These are phyloP conservation scores for Novymonas esmeraldas DNA, from an alignment of 208 protist species.

Conservation along the genomic window DNA sequence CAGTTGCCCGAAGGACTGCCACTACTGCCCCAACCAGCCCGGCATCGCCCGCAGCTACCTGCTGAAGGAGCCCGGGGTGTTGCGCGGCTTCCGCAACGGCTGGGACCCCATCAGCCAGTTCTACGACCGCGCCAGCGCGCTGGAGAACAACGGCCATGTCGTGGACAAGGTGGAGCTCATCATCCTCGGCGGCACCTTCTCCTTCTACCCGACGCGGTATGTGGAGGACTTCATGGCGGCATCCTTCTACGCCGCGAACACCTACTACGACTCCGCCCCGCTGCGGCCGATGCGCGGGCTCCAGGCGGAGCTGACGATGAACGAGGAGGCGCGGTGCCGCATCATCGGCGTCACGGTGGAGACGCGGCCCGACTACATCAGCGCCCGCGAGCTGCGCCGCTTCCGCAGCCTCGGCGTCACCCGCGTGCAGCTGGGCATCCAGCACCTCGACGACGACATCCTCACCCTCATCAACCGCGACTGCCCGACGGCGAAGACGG, in stretches of 20 bases:
- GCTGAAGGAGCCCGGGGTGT: constrained; percentile 91
- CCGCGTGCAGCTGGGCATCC: constrained; percentile 99
- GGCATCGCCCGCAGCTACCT: constrained; percentile 91
- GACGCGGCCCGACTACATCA: constrained; percentile 99
- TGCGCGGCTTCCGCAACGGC: constrained; percentile 89
- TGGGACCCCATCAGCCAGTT: constrained; percentile 93
- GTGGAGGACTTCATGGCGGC: constrained; percentile 88
- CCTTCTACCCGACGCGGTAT: constrained; percentile 97
- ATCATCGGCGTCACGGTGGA: constrained; percentile 99
- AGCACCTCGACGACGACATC: constrained; percentile 98
- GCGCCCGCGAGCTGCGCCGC: constrained; percentile 90
- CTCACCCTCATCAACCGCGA: constrained; percentile 95
- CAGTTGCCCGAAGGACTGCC: constrained; percentile 92
- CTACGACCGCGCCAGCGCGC: constrained; percentile 88
- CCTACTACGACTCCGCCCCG: constrained; percentile 70
- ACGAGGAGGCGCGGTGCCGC: constrained; percentile 94
- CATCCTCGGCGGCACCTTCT: constrained; percentile 99
- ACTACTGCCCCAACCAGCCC: constrained; percentile 95
- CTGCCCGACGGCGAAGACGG: constrained; percentile 95
- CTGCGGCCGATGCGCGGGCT: constrained; percentile 66
- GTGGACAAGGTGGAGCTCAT: constrained; percentile 99
- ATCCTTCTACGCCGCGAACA: constrained; percentile 94
- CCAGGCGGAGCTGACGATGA: constrained; percentile 85
- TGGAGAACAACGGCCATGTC: constrained; percentile 93
- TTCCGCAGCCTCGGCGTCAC: constrained; percentile 94